Base-by-base conservation (phyloP, 2,329 filamentous ascomycete genomes). In the Trichoderma sp. region DNA sequence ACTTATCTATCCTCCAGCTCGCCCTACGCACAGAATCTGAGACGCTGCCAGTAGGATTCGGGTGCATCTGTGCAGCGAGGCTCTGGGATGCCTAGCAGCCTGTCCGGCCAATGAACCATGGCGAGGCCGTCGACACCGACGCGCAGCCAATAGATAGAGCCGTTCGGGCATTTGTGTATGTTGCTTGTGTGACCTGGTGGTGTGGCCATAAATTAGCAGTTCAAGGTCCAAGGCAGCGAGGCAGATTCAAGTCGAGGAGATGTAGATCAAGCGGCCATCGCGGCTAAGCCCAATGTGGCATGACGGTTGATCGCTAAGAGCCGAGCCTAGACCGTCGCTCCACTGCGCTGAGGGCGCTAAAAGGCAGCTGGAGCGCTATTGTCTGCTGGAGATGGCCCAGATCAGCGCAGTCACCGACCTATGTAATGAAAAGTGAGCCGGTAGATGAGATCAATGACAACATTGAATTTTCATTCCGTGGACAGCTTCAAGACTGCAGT, bases 11-110 rank as follows among this genome's bases (percentile, higher is more conserved):
- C 10, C 46, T 24, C 11, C 46, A 43, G 21, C 18, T n/a, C n/a
- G 43, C 18, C 43, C 6, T 46, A 8, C 43, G 18, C 8, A 49
- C n/a, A 30, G 16, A 5, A 37, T 3, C 34, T 18, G 5, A 11
- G n/a, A 21, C 51, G n/a, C 37, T 14, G 37, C 14, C 34, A 21
- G 37, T 24, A 30, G 32, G 46, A 21, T 46, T 39, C 39, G n/a
- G 1, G 46, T 63, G 59, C 60, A 30, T 32, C 49, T 64, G 49
- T 64, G 60, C 49, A 24, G 49, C 60, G 60, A 64, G 32, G 46
- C 13, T 13, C n/a, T 55, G 49, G 60, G 34, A 54, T 39, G 60
- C 32, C 39, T 21, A 18, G 6, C 13, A 49, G 46, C 46, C n/a
- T 2, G 18, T 10, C 39, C 39, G 16, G 6, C 52, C 52, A 55